A percentile compares a stretch with the other conserved stretches of the same genome.
Conservation (phyloP, 2,329 filamentous ascomycete genomes). For the Scedosporium apiospermum region DNA sequence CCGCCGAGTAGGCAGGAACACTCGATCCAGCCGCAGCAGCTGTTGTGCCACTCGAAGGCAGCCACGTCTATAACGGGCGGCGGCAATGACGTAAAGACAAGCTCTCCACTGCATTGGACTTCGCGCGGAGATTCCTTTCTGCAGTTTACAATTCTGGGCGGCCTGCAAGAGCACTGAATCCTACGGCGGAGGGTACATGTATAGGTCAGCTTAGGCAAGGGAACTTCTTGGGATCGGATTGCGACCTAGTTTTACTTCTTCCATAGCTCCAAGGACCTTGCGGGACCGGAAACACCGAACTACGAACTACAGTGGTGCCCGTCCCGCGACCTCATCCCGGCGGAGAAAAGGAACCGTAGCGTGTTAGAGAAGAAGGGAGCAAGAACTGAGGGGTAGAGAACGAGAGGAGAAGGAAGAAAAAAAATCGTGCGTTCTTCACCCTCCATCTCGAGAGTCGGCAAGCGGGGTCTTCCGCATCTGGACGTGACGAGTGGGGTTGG, state of each 20-base stretch:
- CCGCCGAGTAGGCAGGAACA: neutral
- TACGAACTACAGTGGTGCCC: neutral
- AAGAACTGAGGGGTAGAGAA: neutral
- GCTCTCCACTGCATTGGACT: neutral
- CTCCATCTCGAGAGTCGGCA: neutral
- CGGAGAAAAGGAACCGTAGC: neutral
- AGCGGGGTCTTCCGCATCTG: neutral
- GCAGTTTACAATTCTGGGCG: neutral
- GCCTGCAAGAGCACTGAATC: neutral
- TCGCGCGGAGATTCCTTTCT: neutral
- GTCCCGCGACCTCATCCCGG: neutral
- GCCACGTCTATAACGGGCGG: neutral
- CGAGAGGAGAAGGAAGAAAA: neutral
- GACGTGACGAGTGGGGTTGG: neutral
- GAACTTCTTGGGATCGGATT: neutral
- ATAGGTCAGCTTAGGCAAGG: neutral
- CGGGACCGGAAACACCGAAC: neutral
- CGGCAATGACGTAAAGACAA: neutral
- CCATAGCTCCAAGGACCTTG: neutral
- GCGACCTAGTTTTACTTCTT: neutral
- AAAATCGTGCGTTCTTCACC: neutral
- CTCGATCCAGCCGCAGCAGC: neutral
- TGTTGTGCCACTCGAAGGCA: neutral
- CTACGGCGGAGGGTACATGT: neutral
- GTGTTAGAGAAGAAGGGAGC: neutral